A percentile compares a stretch with the other conserved stretches of the same genome.
phyloP scores from a whole-genome alignment of 2,329 filamentous ascomycete genomes.

The Neofusicoccum cordaticola region DNA sequence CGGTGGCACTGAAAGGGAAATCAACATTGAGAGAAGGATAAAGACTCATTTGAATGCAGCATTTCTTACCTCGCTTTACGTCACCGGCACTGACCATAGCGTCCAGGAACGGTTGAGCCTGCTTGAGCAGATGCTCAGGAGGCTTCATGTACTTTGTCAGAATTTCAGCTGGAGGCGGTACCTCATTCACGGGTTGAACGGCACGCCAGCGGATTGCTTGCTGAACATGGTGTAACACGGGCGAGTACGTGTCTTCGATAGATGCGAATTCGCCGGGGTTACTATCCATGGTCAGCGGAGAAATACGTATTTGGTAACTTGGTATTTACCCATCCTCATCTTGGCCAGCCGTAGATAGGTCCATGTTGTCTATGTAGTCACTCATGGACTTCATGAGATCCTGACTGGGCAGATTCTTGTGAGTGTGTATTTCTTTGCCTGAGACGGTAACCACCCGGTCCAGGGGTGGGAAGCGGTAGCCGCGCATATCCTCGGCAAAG shows the following conservation, averaged over 20 bases:
- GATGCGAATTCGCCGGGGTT: constrained; percentile 66
- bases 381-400: constrained; percentile 79
- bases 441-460: constrained; percentile 86
- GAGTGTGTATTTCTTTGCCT: constrained; percentile 74
- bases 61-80: constrained; percentile 63
- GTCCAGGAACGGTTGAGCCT: constrained; percentile 58
- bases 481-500: constrained; percentile 86
- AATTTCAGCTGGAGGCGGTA: constrained; percentile 61
- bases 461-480: constrained; percentile 87
- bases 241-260: constrained; percentile 74
- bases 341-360: constrained; percentile 66
- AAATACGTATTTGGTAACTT: not conserved
- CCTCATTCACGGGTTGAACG: constrained; percentile 63
- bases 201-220: constrained; percentile 82
- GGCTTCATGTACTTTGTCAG: constrained; percentile 72
- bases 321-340: constrained; percentile 63
- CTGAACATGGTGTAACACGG: constrained; percentile 82
- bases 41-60: constrained; percentile 12
- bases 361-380: constrained; percentile 90
- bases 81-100: constrained; percentile 67
- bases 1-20: constrained; percentile 58
- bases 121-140: constrained; percentile 61
- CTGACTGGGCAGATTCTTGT: constrained; percentile 76
- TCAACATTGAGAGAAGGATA: constrained; percentile 24
- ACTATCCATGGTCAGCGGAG: constrained; percentile 31